Conservation (phyloP, 441 rosid species). For the Euphorbia celastroides region DNA sequence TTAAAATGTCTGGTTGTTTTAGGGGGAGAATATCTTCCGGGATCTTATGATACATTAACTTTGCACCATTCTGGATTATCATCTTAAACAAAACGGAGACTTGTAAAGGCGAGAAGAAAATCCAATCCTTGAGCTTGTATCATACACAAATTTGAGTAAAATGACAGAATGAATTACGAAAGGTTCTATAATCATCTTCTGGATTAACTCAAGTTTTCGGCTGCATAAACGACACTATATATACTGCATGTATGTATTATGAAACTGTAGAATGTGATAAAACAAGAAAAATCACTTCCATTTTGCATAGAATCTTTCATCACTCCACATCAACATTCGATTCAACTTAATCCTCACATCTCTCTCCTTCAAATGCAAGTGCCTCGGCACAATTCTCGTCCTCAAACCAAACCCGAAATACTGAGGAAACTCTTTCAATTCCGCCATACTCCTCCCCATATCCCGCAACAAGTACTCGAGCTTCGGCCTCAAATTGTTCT, state of each 20-base stretch:
- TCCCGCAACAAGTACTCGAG: conserved; percentile 46
- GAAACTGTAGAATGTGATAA: too few species aligned
- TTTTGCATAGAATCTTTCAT: conserved; percentile 49
- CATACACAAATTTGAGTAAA: too few species aligned
- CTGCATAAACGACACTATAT: too few species aligned
- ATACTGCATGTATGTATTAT: too few species aligned
- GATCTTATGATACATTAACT: not conserved
- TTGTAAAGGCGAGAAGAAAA: not conserved
- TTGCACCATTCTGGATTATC: not conserved
- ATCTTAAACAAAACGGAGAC: not conserved
- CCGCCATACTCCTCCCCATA: conserved; percentile 58
- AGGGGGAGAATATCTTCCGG: not conserved
- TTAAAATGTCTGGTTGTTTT: not conserved
- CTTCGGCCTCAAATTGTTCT: conserved; percentile 62
- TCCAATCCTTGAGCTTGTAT: too few species aligned
- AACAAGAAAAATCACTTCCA: conserved; percentile 39
- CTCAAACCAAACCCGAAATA: conserved; percentile 72
- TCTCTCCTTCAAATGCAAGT: conserved; percentile 69
- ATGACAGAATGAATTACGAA: too few species aligned
- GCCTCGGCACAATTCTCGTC: conserved; percentile 62
- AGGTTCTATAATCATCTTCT: too few species aligned
- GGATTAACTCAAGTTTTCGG: too few species aligned
- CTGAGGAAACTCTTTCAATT: conserved; percentile 65
- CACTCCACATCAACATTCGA: conserved; percentile 67
- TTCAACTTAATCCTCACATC: conserved; percentile 44